Evolutionary conservation across 2,329 filamentous ascomycete species (phyloP), one percentile per base, ranked within the genome.

Genomic region (Colletotrichum lentis): DNA sequence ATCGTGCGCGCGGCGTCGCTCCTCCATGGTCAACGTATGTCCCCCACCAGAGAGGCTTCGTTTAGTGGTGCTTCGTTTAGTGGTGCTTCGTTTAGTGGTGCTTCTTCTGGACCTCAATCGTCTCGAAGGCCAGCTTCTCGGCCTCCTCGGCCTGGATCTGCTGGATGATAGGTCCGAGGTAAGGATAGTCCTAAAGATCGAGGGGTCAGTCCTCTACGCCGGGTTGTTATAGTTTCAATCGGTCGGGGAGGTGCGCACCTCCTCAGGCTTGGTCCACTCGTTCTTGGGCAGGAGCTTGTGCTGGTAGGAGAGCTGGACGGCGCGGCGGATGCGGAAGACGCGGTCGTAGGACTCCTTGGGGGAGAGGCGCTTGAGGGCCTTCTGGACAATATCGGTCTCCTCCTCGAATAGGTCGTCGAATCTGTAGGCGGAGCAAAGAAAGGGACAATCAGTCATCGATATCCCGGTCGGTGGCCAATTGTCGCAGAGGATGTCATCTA

Each of bases 381-480:
- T 87, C 81, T 96, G 91, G 76, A 97, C 93, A 67, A 86, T 83
- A 76, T 96, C 92, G 85, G 87, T 91, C 85, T 99, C 96, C 83
- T 99, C 96, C 79, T 92, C 89, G 79, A 97, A 92, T 79, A 99
- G 84, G 80, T 99, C 96, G 82, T 99, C 96, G 86, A 90, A 90
- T 82, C 96, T 98, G 79, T 64, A 57, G 35, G 6, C 20, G 46
- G 24, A 18, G 16, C 7, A 11, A 14, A 20, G 39, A 35, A 11
- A 22, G 10, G 16, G 41, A 22, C 22, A 43, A 59, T 62, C 43
- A 66, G 58, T 50, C 52, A 35, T 62, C 44, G 49, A 10, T 24
- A 43, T 57, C 53, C 24, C 14, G 20, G 24, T 41, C 39, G 50
- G 47, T 59, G 41, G 22, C 24, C 54, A 27, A 46, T 49, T n/a